These are phyloP conservation scores for Spergularia marina DNA, from an alignment of 148 eudicot genomes.

Conservation along the genomic window DNA sequence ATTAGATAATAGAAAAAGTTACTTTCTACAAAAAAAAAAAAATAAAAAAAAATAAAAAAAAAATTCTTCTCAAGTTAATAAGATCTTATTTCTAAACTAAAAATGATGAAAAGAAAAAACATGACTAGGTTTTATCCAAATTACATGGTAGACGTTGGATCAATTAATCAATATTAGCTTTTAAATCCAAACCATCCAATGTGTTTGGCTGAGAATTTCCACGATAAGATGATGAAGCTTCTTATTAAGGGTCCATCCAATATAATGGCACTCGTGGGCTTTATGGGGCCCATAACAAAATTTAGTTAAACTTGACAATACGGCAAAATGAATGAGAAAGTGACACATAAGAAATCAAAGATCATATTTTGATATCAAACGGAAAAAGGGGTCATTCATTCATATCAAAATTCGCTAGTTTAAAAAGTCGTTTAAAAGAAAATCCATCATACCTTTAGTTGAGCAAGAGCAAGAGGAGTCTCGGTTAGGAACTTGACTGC, in stretches of 20 bases:
- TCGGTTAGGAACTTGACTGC: constrained; percentile 90
- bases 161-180: neutral
- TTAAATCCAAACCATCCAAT: constrained; percentile 30
- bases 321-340: constrained; percentile 13
- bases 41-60: neutral
- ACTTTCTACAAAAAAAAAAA: neutral
- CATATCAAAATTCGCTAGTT: too few relatives aligned
- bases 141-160: constrained; percentile 10
- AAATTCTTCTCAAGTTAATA: neutral
- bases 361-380: neutral
- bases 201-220: constrained; percentile 48
- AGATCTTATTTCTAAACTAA: neutral
- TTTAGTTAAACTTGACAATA: neutral
- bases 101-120: neutral
- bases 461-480: constrained; percentile 76
- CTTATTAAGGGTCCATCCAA: constrained; percentile 18
- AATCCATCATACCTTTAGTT: constrained; percentile 52
- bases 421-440: too few relatives aligned
- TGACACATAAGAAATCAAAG: neutral
- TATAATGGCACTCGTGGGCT: constrained; percentile 34
- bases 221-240: constrained; percentile 34
- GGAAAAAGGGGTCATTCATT: too few relatives aligned
- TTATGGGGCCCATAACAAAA: constrained; percentile 22
- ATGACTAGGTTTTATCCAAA: constrained; percentile 3
- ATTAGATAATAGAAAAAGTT: neutral